Percentiles rank a stretch among this genome's conserved stretches.
phyloP scores from a whole-genome alignment of 1,139 yeast species.

The Neolecta irregularis region DNA sequence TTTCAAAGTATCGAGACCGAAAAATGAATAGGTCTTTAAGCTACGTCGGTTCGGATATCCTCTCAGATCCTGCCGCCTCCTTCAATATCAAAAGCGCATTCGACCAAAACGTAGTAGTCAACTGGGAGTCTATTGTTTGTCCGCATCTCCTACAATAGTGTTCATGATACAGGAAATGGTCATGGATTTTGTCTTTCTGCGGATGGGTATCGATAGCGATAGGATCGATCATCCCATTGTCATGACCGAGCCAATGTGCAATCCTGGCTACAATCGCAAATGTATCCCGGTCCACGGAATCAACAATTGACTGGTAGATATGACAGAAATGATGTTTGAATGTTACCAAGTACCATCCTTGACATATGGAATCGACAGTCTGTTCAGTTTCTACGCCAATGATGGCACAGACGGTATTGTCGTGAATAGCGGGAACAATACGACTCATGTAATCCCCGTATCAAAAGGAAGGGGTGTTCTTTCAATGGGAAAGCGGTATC shows the following conservation, averaged over 20 bases:
- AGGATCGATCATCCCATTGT: slow-evolving; percentile 61
- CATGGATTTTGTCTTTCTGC: slow-evolving; percentile 69
- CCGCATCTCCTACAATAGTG: not conserved
- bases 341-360: slow-evolving; percentile 60
- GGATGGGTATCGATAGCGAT: slow-evolving; percentile 47
- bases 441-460: slow-evolving; percentile 74
- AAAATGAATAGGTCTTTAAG: slow-evolving; percentile 49
- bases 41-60: slow-evolving; percentile 70
- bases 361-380: slow-evolving; percentile 65
- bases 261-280: slow-evolving; percentile 53
- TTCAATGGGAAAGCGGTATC: slow-evolving; percentile 46
- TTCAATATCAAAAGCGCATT: slow-evolving; percentile 63
- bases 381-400: slow-evolving; percentile 52
- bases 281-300: slow-evolving; percentile 19
- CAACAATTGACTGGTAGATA: slow-evolving; percentile 15
- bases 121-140: slow-evolving; percentile 55
- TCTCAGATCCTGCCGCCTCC: slow-evolving; percentile 51
- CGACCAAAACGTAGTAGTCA: slow-evolving; percentile 73
- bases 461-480: slow-evolving; percentile 41
- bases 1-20: slow-evolving; percentile 67
- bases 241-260: slow-evolving; percentile 63
- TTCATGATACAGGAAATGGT: slow-evolving; percentile 36
- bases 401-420: slow-evolving; percentile 47
- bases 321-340: slow-evolving; percentile 75
- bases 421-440: slow-evolving; percentile 67